Base-by-base conservation (phyloP, 768 basidiomycete species). In the Exidia glandulosa region DNA sequence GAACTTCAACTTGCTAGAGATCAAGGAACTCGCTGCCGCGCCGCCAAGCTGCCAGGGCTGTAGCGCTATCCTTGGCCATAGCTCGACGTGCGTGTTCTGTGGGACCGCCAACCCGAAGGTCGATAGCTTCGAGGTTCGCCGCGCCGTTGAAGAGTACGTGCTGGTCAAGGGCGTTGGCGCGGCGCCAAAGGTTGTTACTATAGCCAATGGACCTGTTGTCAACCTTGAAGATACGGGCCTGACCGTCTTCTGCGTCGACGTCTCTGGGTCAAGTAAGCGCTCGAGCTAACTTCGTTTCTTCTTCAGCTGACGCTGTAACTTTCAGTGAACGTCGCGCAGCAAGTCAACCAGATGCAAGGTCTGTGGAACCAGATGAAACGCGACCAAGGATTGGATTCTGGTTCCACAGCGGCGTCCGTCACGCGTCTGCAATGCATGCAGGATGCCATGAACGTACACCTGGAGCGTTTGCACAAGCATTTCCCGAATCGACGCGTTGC, bases 361-460 rank as follows among this genome's bases (percentile, higher is more conserved):
- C 12, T 59, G 3, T 59, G 59, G 59, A 47, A 52, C 50, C 25
- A 54, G 50, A n/a, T 52, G 47, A 59, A 34, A 16, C 29, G 32
- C 33, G 3, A 52, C 48, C 30, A 32, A 3, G 32, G 23, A 5
- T 31, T 41, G 16, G 37, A 14, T 37, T n/a, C n/a, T 10, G 16
- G 31, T 13, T 7, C 12, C 13, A 23, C 34, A 9, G 12, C 19
- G 25, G 32, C 29, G 3, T 32, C 54, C 33, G 25, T 59, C 32
- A n/a, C 47, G 27, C 25, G 59, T 25, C n/a, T 59, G 23, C 13
- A 59, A 27, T 59, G 59, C 50, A 59, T 59, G 33, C 59, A 59
- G n/a, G 59, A 59, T 29, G 59, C 59, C n/a, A 59, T 59, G 59
- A 29, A 34, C 9, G 59, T 55, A 12, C 59, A 59, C 30, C 50